A percentile compares a stretch with the other conserved stretches of the same genome.
These are phyloP conservation scores for Leishmania guyanensis DNA, from an alignment of 208 protist genomes.

Conservation along the genomic window DNA sequence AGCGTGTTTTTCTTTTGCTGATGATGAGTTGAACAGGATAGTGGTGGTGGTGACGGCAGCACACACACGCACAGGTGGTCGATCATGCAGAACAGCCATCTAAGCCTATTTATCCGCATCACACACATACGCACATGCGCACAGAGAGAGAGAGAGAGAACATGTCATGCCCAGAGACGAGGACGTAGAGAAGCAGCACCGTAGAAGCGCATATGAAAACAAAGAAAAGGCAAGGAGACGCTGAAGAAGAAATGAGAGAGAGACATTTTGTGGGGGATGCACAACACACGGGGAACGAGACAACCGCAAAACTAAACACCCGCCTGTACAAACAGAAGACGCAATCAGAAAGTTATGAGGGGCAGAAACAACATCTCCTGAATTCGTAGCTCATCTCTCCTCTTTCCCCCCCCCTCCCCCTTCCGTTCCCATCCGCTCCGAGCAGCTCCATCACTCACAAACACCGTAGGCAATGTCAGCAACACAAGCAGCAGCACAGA, in stretches of 20 bases:
- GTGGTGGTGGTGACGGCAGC: not conserved
- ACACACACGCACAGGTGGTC: not conserved
- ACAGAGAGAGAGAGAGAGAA: no score
- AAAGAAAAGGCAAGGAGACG: conserved; percentile 9
- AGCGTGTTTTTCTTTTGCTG: not conserved
- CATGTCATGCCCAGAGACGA: not conserved
- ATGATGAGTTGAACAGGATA: not conserved
- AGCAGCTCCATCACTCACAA: not conserved
- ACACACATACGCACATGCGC: not conserved
- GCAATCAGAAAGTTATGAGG: not conserved
- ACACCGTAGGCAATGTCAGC: not conserved
- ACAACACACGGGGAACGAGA: not conserved
- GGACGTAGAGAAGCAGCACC: not conserved
- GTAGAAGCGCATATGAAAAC: not conserved
- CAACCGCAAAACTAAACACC: not conserved
- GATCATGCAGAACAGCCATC: not conserved
- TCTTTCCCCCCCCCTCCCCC: not conserved
- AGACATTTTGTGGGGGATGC: not conserved
- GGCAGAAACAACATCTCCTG: not conserved
- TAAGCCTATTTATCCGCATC: not conserved
- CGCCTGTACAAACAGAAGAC: not conserved
- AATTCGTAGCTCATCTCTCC: not conserved
- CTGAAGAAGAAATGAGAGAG: not conserved
- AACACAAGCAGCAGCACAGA: not conserved
- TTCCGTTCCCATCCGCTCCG: not conserved